Evolutionary conservation across 495 filamentous ascomycete genomes (phyloP).

Genomic region (Lichenothelia convexa): DNA sequence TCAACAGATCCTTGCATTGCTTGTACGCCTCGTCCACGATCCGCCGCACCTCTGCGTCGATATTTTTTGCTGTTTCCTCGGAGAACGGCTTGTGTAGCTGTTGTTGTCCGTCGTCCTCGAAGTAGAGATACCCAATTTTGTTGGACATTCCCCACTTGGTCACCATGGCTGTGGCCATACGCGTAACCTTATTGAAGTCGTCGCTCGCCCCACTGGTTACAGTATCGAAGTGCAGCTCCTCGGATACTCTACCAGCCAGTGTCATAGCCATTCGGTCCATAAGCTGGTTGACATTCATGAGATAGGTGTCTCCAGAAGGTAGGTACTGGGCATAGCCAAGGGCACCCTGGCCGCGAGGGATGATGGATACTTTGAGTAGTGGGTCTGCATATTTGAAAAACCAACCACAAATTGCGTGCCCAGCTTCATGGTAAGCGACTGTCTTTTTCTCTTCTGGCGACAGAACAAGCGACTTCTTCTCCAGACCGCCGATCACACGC

Average conservation of each 20-base stretch:
- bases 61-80: conserved; percentile 76
- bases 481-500: conserved; percentile 84
- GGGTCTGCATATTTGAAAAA: conserved; percentile 93
- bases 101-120: conserved; percentile 52
- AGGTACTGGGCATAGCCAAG: conserved; percentile 94
- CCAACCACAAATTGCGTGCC: conserved; percentile 97
- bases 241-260: conserved; percentile 78
- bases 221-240: conserved; percentile 90
- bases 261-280: conserved; percentile 99
- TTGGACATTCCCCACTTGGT: conserved; percentile 96
- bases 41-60: conserved; percentile 74
- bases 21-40: conserved; percentile 85
- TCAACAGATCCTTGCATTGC: conserved; percentile 68
- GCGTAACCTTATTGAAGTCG: conserved; percentile 97
- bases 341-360: conserved; percentile 82
- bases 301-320: conserved; percentile 73
- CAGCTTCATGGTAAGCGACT: conserved; percentile 95
- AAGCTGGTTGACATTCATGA: conserved; percentile 86
- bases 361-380: conserved; percentile 94
- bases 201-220: conserved; percentile 88
- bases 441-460: conserved; percentile 83
- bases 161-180: conserved; percentile 90
- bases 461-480: conserved; percentile 89
- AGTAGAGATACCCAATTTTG: conserved; percentile 80
- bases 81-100: conserved; percentile 87